Conservation (phyloP, 2,329 filamentous ascomycete genomes). For the Rutstroemia sp. region DNA sequence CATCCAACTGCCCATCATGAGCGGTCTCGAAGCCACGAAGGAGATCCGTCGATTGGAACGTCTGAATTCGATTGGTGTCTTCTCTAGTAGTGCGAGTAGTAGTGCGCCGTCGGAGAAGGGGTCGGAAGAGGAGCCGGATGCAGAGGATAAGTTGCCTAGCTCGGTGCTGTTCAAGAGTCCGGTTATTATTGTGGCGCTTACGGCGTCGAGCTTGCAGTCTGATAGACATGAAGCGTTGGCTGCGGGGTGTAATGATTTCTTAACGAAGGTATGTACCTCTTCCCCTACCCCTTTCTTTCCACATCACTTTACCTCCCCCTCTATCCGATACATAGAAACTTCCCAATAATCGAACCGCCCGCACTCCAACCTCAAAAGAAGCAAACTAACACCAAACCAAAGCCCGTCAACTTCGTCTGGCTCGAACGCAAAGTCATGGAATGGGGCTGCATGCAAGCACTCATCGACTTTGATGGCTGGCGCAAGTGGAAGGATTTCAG, state of each 20-base stretch:
- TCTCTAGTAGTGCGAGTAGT: slow-evolving; percentile 59
- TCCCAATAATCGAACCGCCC: background rate
- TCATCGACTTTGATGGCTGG: slow-evolving; percentile 98
- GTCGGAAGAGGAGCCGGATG: slow-evolving; percentile 40
- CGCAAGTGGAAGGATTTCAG: slow-evolving; percentile 86
- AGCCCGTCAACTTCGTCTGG: slow-evolving; percentile 98
- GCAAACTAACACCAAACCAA: slow-evolving; percentile 5
- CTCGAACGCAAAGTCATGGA: slow-evolving; percentile 96
- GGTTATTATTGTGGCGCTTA: slow-evolving; percentile 95
- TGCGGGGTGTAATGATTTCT: slow-evolving; percentile 94
- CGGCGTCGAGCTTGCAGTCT: slow-evolving; percentile 87
- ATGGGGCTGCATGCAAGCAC: slow-evolving; percentile 99
- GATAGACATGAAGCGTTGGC: slow-evolving; percentile 92
- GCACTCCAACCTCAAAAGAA: background rate
- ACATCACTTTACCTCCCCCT: slow-evolving; percentile 1
- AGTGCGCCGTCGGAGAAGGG: slow-evolving; percentile 39
- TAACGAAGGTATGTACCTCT: slow-evolving; percentile 70
- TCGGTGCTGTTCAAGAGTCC: slow-evolving; percentile 81
- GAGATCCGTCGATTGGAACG: slow-evolving; percentile 87
- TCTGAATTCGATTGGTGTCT: slow-evolving; percentile 88
- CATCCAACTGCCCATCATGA: slow-evolving; percentile 96
- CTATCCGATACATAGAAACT: background rate
- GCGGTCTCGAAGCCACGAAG: slow-evolving; percentile 85
- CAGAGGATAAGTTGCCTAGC: slow-evolving; percentile 63
- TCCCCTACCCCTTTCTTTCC: too few relatives aligned